Conservation (phyloP, 1,139 yeast genomes). For the Suhomyces bolitotheri region DNA sequence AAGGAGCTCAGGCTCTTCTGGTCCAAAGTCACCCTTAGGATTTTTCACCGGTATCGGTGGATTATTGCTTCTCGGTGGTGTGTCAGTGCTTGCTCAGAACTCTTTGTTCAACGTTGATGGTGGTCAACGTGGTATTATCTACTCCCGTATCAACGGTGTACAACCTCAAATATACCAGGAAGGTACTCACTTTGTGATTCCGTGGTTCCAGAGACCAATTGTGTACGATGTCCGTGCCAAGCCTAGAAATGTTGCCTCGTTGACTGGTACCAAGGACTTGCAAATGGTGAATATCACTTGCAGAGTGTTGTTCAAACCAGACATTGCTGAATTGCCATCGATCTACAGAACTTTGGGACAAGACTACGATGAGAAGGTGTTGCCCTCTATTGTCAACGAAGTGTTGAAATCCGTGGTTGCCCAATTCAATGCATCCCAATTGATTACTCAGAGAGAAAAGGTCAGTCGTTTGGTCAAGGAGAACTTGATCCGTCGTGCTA, state of each 20-base stretch:
- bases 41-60: slow-evolving; percentile 82
- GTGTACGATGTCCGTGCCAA: slow-evolving; percentile 95
- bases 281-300: slow-evolving; percentile 99
- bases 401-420: slow-evolving; percentile 96
- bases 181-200: slow-evolving; percentile 93
- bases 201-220: slow-evolving; percentile 94
- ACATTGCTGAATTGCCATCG: slow-evolving; percentile 71
- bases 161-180: slow-evolving; percentile 84
- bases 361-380: slow-evolving; percentile 94
- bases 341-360: slow-evolving; percentile 89
- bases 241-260: slow-evolving; percentile 95
- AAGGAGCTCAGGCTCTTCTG: slow-evolving; percentile 37
- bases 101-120: slow-evolving; percentile 96
- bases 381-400: slow-evolving; percentile 96
- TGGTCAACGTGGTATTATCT: slow-evolving; percentile 96
- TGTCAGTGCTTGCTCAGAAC: slow-evolving; percentile 63
- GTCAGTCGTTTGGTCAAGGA: slow-evolving; percentile 92
- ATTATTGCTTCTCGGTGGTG: slow-evolving; percentile 69
- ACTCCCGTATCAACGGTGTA: slow-evolving; percentile 85
- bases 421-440: slow-evolving; percentile 95
- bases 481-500: slow-evolving; percentile 86
- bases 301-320: slow-evolving; percentile 92
- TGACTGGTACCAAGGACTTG: slow-evolving; percentile 96
- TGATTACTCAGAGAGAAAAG: slow-evolving; percentile 96
- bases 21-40: slow-evolving; percentile 56